Conservation (phyloP, 495 filamentous ascomycete species). For the Xylaria venustula region DNA sequence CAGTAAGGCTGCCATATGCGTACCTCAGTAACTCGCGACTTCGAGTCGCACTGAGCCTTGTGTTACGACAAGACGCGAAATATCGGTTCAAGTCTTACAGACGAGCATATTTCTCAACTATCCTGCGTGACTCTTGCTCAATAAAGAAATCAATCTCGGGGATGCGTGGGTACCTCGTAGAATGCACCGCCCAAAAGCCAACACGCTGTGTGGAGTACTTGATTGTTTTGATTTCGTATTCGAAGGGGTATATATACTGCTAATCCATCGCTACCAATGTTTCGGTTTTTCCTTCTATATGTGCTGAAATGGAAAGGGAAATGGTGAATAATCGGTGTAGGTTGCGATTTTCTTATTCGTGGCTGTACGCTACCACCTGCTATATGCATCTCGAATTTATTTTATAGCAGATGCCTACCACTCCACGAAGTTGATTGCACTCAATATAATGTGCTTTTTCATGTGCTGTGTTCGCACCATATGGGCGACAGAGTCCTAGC, state of each 20-base stretch:
- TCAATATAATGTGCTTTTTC: not conserved
- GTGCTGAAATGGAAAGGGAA: not conserved
- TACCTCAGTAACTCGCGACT: not conserved
- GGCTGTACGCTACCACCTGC: not conserved
- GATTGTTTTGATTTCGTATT: conserved; percentile 3
- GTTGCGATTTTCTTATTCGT: not conserved
- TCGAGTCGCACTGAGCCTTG: not conserved
- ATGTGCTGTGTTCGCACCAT: not conserved
- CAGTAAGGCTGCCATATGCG: not conserved
- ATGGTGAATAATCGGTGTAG: not conserved
- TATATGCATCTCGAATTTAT: not conserved
- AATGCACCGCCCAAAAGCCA: not conserved
- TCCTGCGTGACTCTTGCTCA: too few relatives aligned
- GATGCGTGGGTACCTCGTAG: not conserved
- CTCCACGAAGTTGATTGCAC: not conserved
- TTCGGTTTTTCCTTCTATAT: not conserved
- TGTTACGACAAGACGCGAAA: too few relatives aligned
- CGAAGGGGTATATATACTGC: conserved; percentile 13
- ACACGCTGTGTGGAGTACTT: not conserved
- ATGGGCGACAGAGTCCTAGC: not conserved
- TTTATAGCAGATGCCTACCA: not conserved
- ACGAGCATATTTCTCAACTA: too few relatives aligned
- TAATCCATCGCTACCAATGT: conserved; percentile 6
- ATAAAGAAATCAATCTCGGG: too few relatives aligned
- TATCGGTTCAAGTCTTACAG: too few relatives aligned